phyloP scores from a whole-genome alignment of 148 eudicot genomes.

The Chenopodium formosanum region DNA sequence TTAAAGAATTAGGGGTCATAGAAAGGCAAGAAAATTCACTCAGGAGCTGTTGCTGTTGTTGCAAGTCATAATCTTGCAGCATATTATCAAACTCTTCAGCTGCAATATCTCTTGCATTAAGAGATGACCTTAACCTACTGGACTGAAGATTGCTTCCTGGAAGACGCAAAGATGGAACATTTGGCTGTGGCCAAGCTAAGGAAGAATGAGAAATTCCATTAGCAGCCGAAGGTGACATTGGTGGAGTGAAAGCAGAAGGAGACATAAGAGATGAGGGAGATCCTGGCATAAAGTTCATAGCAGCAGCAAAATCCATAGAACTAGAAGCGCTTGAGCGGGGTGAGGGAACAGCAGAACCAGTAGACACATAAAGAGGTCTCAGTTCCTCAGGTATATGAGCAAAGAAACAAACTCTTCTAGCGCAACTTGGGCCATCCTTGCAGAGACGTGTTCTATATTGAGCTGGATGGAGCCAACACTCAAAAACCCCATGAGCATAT shows the following conservation, averaged over 20 bases:
- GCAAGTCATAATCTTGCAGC: constrained; percentile 38
- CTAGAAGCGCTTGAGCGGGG: constrained; percentile 48
- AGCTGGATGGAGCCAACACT: constrained; percentile 88
- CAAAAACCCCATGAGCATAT: constrained; percentile 87
- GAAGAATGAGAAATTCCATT: constrained; percentile 48
- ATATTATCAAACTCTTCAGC: constrained; percentile 35
- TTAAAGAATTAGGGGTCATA: constrained; percentile 33
- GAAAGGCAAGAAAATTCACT: constrained; percentile 46
- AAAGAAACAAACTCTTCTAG: constrained; percentile 77
- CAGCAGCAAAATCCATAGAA: constrained; percentile 55
- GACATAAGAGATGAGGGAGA: constrained; percentile 57
- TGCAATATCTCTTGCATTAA: constrained; percentile 61
- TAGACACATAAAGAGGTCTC: constrained; percentile 62
- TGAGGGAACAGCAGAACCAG: constrained; percentile 68
- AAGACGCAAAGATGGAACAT: constrained; percentile 59
- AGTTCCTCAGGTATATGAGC: constrained; percentile 78
- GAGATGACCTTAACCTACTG: constrained; percentile 64
- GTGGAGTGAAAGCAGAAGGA: constrained; percentile 63
- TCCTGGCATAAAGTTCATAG: constrained; percentile 49
- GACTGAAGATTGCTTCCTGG: constrained; percentile 71
- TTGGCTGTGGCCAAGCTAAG: constrained; percentile 54
- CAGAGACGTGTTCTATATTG: constrained; percentile 79
- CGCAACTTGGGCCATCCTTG: constrained; percentile 62
- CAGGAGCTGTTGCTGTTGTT: constrained; percentile 48
- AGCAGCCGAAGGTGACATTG: constrained; percentile 62